Percentiles rank a stretch among this genome's conserved stretches.
These are phyloP conservation scores for Fusarium begoniae DNA, from an alignment of 2,329 filamentous ascomycete species.

Conservation along the genomic window DNA sequence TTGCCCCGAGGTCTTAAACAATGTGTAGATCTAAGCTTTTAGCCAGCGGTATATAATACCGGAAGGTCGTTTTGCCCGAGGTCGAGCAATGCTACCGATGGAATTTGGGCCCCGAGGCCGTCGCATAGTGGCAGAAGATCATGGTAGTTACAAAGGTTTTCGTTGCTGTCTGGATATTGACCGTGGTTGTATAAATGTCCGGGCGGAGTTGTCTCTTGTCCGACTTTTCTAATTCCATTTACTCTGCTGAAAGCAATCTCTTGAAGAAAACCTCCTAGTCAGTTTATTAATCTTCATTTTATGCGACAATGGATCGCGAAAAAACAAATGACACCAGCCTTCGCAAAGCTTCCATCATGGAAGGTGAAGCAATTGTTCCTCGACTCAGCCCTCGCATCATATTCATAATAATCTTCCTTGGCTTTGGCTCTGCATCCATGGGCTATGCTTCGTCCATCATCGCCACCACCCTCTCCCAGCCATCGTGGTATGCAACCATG, in stretches of 20 bases:
- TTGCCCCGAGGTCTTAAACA: neutral
- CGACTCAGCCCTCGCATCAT: neutral
- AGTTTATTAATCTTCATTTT: too few relatives aligned
- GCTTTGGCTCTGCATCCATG: neutral
- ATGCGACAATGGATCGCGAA: neutral
- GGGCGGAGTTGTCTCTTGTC: neutral
- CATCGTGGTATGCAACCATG: neutral
- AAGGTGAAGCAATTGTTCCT: neutral
- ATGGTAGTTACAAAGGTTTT: neutral
- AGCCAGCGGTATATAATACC: too few relatives aligned
- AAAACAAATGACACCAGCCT: neutral
- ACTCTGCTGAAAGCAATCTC: neutral
- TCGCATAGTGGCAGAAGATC: neutral
- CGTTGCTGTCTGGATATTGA: neutral
- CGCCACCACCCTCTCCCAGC: neutral
- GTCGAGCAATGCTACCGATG: neutral
- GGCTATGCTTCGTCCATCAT: neutral
- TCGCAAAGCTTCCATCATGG: neutral
- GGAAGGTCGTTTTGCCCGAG: neutral
- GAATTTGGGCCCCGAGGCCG: neutral
- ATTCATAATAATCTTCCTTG: neutral
- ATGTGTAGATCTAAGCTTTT: neutral
- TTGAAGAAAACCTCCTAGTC: too few relatives aligned
- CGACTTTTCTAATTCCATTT: neutral
- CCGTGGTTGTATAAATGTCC: neutral